Base-by-base conservation (phyloP, 1,284 basidiomycete genomes). In the Coniferiporia sulphurascens region DNA sequence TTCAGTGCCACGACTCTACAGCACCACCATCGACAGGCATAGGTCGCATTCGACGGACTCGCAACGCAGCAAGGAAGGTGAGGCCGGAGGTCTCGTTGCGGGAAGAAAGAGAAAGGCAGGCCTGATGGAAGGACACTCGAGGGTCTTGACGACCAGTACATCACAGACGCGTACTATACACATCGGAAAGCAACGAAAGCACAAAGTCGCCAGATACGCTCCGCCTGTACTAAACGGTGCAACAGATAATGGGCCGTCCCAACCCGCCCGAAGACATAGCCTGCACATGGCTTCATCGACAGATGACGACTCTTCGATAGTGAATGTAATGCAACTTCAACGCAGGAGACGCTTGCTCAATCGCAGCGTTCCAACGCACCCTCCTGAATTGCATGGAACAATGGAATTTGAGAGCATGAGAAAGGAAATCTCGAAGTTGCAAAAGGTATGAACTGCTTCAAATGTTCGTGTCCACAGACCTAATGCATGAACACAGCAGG, bases 91-190 rank as follows among this genome's bases (percentile, higher is more conserved):
- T 22, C 12, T 44, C 3, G 6, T 27, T 13, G 21, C 17, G 15
- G 35, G 41, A 17, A 59, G 38, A 32, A 59, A 59, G 52, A 59
- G 58, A 52, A 59, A 59, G 38, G 22, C 41, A 17, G 50, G 38
- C 15, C 32, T 48, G 17, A 13, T 59, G 15, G 58, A 59, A 12
- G 52, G 55, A 21, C 17, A 17, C 12, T 27, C 57, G 27, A 50
- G 48, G 34, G 4, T 32, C 19, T 15, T 51, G n/a, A 17, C 17
- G 35, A 13, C 44, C 22, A 19, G 45, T 21, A 7, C 44, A 36
- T 53, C 44, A 15, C 22, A 46, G 15, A 32, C 36, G 10, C n/a
- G 7, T 17, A 32, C 15, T 15, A 15, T 21, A 22, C 21, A 13
- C 17, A 36, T 32, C 43, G 44, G 22, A 21, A 58, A 48, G 51